A percentile compares a stretch with the other conserved stretches of the same genome.
Evolutionary conservation across 106 monocot species (phyloP).

Genomic region (Hemerocallis citrina): DNA sequence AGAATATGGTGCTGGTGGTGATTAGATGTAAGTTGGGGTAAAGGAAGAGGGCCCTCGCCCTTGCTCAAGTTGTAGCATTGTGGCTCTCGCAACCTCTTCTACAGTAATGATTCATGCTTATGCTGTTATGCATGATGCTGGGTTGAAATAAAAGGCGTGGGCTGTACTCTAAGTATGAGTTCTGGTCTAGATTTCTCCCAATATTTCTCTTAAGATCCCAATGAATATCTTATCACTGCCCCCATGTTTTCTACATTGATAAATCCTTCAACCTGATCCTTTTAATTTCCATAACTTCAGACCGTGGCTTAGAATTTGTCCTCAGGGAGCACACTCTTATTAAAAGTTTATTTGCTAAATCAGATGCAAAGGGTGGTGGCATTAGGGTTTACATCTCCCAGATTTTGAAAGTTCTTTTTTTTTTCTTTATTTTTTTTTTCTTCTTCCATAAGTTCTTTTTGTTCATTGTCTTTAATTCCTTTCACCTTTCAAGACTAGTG

Average conservation of each 20-base stretch:
- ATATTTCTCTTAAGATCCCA: conserved; percentile 13
- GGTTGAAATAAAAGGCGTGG: conserved; percentile 55
- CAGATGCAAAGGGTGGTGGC: too few relatives aligned
- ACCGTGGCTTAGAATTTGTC: too few relatives aligned
- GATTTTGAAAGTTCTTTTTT: not conserved
- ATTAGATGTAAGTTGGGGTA: conserved; percentile 6
- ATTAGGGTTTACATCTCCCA: too few relatives aligned
- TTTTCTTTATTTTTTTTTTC: too few relatives aligned
- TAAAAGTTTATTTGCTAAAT: too few relatives aligned
- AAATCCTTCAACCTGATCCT: conserved; percentile 27
- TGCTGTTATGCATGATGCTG: conserved; percentile 28
- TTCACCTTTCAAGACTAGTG: too few relatives aligned
- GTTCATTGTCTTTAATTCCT: too few relatives aligned
- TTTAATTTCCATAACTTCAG: conserved; percentile 1
- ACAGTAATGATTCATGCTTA: conserved; percentile 28
- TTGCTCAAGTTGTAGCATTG: conserved; percentile 47
- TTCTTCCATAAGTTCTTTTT: too few relatives aligned
- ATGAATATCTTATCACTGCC: conserved; percentile 14
- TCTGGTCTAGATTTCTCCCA: conserved; percentile 46
- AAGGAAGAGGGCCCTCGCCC: conserved; percentile 32
- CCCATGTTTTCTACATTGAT: conserved; percentile 26
- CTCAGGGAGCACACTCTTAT: too few relatives aligned
- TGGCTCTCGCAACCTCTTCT: conserved; percentile 61
- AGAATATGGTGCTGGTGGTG: conserved; percentile 19
- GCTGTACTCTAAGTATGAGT: conserved; percentile 24